These are phyloP conservation scores for Pythium dissimile DNA, from an alignment of 352 stramenopile genomes.

Conservation along the genomic window DNA sequence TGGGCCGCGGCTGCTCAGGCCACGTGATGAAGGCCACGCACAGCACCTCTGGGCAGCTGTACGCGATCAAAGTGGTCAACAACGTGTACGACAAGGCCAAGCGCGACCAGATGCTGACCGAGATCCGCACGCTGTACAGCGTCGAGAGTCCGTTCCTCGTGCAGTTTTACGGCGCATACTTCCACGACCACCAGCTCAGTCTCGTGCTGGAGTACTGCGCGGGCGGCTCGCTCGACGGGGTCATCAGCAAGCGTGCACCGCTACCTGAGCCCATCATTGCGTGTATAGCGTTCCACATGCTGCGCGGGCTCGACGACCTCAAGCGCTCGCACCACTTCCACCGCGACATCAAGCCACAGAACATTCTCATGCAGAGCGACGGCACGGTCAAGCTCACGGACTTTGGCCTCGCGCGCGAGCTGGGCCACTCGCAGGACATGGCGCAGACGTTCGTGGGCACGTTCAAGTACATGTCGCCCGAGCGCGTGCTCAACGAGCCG, in stretches of 20 bases:
- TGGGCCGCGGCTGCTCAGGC: conserved; percentile 59
- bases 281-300: conserved; percentile 55
- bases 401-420: conserved; percentile 66
- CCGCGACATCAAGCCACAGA: conserved; percentile 92
- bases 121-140: conserved; percentile 75
- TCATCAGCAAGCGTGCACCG: conserved; percentile 23
- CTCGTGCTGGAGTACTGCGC: conserved; percentile 68
- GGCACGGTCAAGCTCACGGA: conserved; percentile 83
- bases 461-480: conserved; percentile 92
- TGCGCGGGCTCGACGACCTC: conserved; percentile 57
- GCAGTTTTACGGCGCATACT: conserved; percentile 67
- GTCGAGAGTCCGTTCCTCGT: conserved; percentile 66
- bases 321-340: conserved; percentile 84
- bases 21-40: conserved; percentile 60
- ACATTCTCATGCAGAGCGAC: conserved; percentile 84
- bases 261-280: conserved; percentile 50
- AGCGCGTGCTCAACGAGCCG: conserved; percentile 83
- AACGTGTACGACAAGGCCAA: conserved; percentile 80
- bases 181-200: conserved; percentile 66
- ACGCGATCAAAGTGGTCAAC: conserved; percentile 67
- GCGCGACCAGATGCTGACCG: conserved; percentile 68
- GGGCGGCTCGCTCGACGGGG: conserved; percentile 52
- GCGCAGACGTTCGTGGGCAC: conserved; percentile 89
- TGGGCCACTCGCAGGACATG: conserved; percentile 70
- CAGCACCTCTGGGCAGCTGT: conserved; percentile 31